phyloP scores from a whole-genome alignment of 306 rosid genomes.

The Glycine latifolia region DNA sequence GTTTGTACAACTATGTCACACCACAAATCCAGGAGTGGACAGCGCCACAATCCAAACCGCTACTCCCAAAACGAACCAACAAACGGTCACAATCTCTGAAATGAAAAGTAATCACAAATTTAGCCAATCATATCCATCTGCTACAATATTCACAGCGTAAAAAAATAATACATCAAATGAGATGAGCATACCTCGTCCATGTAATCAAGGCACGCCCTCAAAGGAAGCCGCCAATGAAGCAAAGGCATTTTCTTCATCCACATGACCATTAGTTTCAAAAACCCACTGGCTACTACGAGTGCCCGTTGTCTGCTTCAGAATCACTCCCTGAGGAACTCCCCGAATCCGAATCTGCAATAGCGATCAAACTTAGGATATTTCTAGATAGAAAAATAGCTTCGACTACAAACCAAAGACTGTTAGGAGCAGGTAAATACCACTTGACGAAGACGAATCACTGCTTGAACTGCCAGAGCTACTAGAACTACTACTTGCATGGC shows the following conservation, averaged over 20 bases:
- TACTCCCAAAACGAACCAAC: slow-evolving; percentile 38
- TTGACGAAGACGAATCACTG: slow-evolving; percentile 92
- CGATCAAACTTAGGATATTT: neutral
- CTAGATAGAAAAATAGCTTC: neutral
- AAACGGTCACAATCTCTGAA: slow-evolving; percentile 52
- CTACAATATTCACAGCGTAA: neutral
- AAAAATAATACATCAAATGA: neutral
- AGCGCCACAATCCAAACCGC: neutral
- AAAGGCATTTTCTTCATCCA: slow-evolving; percentile 36
- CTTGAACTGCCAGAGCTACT: slow-evolving; percentile 88
- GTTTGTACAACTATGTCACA: slow-evolving; percentile 48
- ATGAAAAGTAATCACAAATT: slow-evolving; percentile 29
- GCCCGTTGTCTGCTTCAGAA: slow-evolving; percentile 82
- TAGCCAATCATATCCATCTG: neutral
- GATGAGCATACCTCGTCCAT: slow-evolving; percentile 32
- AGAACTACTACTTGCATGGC: slow-evolving; percentile 76
- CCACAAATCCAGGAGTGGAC: slow-evolving; percentile 36
- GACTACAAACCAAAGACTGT: neutral
- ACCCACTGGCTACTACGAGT: slow-evolving; percentile 43
- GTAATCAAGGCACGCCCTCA: slow-evolving; percentile 1
- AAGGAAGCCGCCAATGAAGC: slow-evolving; percentile 44
- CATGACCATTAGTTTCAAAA: slow-evolving; percentile 28
- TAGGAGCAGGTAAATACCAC: slow-evolving; percentile 63
- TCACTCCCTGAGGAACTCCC: slow-evolving; percentile 95
- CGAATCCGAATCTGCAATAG: slow-evolving; percentile 80